phyloP scores from a whole-genome alignment of 257 asterid genomes.

The Solanum paucissectum region DNA sequence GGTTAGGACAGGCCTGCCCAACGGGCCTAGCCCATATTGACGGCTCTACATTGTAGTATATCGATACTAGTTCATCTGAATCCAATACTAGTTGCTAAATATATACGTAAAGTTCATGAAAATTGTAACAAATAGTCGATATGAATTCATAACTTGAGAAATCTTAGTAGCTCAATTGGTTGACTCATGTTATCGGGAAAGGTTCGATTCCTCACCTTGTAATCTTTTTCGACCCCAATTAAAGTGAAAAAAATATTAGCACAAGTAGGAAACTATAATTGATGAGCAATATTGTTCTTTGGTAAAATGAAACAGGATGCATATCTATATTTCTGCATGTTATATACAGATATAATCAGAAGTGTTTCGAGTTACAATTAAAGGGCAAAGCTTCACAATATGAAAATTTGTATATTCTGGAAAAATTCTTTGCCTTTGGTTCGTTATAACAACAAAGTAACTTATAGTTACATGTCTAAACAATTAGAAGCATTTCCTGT shows the following conservation, averaged over 20 bases:
- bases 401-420: neutral
- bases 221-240: neutral
- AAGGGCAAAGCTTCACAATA: neutral
- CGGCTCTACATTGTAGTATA: neutral
- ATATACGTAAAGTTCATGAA: no score
- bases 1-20: no score
- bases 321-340: neutral
- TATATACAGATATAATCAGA: neutral
- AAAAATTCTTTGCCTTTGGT: neutral
- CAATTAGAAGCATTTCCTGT: constrained; percentile 4
- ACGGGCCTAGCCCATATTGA: no score
- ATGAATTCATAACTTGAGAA: neutral
- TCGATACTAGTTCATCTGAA: no score
- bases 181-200: neutral
- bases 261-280: neutral
- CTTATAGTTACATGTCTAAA: neutral
- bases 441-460: neutral
- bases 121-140: no score
- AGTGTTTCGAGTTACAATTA: neutral
- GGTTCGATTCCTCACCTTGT: neutral
- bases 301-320: neutral
- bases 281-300: neutral
- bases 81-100: no score
- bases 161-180: neutral
- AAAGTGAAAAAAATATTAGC: neutral